Conservation (phyloP, 495 filamentous ascomycete species). For the Daldinia loculata region DNA sequence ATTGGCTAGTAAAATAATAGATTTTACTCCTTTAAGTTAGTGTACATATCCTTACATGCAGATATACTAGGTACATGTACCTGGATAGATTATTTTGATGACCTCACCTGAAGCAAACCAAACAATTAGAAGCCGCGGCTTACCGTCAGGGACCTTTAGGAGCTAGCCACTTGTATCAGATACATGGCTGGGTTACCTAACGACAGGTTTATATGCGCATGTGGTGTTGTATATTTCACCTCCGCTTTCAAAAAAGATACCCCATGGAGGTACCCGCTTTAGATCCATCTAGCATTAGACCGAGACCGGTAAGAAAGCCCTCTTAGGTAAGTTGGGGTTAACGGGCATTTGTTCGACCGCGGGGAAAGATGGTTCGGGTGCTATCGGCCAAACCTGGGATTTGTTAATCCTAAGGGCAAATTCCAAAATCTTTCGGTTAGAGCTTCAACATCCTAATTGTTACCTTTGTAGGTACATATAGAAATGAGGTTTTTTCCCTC, state of each 20-base stretch:
- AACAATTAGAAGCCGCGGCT: conserved; percentile 22
- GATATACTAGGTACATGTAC: too few species aligned
- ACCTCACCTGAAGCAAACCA: conserved; percentile 17
- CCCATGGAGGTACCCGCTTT: neutral
- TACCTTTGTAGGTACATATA: neutral
- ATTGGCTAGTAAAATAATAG: neutral
- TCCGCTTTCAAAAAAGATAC: neutral
- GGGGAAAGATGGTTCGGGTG: conserved; percentile 3
- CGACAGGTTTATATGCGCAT: too few species aligned
- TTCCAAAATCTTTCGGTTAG: neutral
- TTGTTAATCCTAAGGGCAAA: neutral
- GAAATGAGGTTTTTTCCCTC: neutral
- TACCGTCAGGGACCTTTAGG: conserved; percentile 7
- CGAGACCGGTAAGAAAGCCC: too few species aligned
- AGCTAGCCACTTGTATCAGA: neutral
- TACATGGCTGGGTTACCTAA: neutral
- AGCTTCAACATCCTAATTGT: neutral
- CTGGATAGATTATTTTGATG: neutral
- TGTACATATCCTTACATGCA: neutral
- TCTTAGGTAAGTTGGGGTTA: conserved; percentile 7
- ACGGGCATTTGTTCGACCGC: conserved; percentile 33
- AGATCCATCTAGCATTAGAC: too few species aligned
- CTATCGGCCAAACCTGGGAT: neutral
- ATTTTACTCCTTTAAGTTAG: neutral
- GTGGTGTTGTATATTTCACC: neutral